A percentile compares a stretch with the other conserved stretches of the same genome.
These are phyloP conservation scores for Schoenoplectus triqueter DNA, from an alignment of 202 grass and related monocot genomes.

Conservation along the genomic window DNA sequence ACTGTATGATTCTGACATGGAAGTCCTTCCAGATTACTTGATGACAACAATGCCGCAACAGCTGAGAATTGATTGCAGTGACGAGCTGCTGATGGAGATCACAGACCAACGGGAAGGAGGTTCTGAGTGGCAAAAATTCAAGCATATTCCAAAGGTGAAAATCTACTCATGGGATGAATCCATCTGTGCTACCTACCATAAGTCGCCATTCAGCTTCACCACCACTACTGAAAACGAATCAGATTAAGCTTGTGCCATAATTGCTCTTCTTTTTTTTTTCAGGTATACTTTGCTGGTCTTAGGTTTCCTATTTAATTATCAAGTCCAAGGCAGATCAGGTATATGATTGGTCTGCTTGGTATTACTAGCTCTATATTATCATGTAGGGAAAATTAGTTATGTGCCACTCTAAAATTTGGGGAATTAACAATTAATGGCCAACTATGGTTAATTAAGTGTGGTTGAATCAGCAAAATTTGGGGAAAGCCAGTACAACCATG, in stretches of 20 bases:
- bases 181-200: conserved; percentile 22
- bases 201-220: conserved; percentile 36
- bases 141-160: background rate
- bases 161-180: background rate
- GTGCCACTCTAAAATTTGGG: too few relatives aligned
- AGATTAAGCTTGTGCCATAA: too few relatives aligned
- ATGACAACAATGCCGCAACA: background rate
- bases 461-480: background rate
- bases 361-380: background rate
- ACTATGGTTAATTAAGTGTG: background rate
- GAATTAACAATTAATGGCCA: background rate
- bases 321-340: background rate
- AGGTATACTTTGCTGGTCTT: too few relatives aligned
- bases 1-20: conserved; percentile 1
- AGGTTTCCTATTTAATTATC: too few relatives aligned
- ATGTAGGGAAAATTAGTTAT: too few relatives aligned
- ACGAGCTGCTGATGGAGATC: conserved; percentile 11
- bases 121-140: conserved; percentile 37
- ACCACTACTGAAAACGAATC: background rate
- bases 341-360: background rate
- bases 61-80: conserved; percentile 26
- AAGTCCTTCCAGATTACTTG: conserved; percentile 33
- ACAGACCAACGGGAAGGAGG: background rate
- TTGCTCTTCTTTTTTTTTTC: too few relatives aligned
- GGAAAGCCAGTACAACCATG: background rate